These are phyloP conservation scores for Avena atlantica DNA, from an alignment of 176 grass and related monocot species.

Conservation along the genomic window DNA sequence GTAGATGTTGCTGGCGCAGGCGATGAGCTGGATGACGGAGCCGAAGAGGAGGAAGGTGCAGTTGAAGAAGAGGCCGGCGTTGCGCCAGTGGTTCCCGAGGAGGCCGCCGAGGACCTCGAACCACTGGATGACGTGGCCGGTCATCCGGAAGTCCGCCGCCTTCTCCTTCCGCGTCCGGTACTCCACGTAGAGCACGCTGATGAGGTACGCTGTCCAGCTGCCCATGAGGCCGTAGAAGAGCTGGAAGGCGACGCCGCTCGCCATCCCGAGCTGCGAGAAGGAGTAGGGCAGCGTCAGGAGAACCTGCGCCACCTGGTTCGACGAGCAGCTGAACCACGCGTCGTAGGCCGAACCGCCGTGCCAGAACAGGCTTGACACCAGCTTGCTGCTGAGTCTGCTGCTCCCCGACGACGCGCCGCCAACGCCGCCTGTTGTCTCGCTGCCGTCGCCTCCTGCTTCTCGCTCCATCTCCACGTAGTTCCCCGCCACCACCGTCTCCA, in stretches of 20 bases:
- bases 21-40: slow-evolving; percentile 98
- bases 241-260: slow-evolving; percentile 71
- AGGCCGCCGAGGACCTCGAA: slow-evolving; percentile 95
- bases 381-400: slow-evolving; percentile 39
- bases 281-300: slow-evolving; percentile 98
- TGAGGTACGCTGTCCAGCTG: slow-evolving; percentile 94
- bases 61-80: slow-evolving; percentile 90
- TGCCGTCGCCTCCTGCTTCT: slow-evolving; percentile 26
- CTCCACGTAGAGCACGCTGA: slow-evolving; percentile 93
- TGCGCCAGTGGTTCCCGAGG: slow-evolving; percentile 88
- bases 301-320: slow-evolving; percentile 99
- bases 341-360: slow-evolving; percentile 91
- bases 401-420: background rate
- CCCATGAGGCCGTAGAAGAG: slow-evolving; percentile 95
- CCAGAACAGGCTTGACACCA: slow-evolving; percentile 73
- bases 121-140: slow-evolving; percentile 96
- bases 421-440: background rate
- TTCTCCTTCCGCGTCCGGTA: slow-evolving; percentile 90
- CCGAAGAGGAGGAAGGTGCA: slow-evolving; percentile 99
- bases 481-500: slow-evolving; percentile 93
- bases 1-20: slow-evolving; percentile 98
- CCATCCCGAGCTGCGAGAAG: slow-evolving; percentile 96
- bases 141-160: slow-evolving; percentile 82
- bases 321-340: slow-evolving; percentile 98
- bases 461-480: slow-evolving; percentile 97